A percentile compares a stretch with the other conserved stretches of the same genome.
phyloP scores from a whole-genome alignment of 768 basidiomycete genomes.

The Daedaleopsis sinensis region DNA sequence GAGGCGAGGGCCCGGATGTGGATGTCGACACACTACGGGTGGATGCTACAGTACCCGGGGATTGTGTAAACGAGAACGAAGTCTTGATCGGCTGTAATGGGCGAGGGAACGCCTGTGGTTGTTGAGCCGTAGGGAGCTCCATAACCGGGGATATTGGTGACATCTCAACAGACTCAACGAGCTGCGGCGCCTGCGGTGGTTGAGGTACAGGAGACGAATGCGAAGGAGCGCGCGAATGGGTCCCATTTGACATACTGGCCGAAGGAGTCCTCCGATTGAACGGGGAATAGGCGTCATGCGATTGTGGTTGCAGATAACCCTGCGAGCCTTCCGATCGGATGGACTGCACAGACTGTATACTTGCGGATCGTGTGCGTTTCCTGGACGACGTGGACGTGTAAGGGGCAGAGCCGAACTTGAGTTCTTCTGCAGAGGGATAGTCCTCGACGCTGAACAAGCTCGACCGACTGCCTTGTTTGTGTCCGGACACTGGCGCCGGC shows the following conservation, averaged over 20 bases:
- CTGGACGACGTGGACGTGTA: neutral
- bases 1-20: slow-evolving; percentile 6
- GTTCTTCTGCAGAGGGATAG: neutral
- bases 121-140: neutral
- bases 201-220: neutral
- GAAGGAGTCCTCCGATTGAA: neutral
- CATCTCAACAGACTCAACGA: neutral
- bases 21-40: neutral
- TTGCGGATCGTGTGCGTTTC: slow-evolving; percentile 16
- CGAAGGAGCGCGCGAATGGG: neutral
- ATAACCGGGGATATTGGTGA: neutral
- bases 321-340: slow-evolving; percentile 5
- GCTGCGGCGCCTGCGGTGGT: neutral
- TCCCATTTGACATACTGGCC: neutral
- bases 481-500: neutral
- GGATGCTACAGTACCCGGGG: neutral
- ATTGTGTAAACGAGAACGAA: neutral
- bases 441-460: slow-evolving; percentile 13
- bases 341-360: slow-evolving; percentile 15
- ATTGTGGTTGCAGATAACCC: neutral
- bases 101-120: neutral
- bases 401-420: slow-evolving; percentile 1
- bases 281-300: neutral
- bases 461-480: slow-evolving; percentile 11
- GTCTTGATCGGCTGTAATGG: neutral